These are phyloP conservation scores for Rusavskia elegans DNA, from an alignment of 495 filamentous ascomycete species.

Conservation along the genomic window DNA sequence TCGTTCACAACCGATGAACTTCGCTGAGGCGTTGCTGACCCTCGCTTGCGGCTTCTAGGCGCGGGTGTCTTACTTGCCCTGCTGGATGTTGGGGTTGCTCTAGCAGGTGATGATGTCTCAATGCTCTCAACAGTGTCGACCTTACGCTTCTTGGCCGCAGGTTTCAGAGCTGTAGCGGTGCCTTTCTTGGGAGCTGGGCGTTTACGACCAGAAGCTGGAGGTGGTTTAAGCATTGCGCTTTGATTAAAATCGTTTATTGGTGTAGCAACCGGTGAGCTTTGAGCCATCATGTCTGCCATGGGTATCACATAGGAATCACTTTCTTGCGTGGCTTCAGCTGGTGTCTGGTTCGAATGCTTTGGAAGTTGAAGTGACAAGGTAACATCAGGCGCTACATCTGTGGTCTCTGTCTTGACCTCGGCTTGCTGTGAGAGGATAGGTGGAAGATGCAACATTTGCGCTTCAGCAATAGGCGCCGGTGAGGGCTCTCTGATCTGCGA, in stretches of 20 bases:
- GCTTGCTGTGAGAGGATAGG: conserved; percentile 8
- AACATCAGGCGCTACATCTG: conserved; percentile 1
- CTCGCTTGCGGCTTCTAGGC: conserved; percentile 23
- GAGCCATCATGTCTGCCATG: background rate
- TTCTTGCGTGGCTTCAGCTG: background rate
- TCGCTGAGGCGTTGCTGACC: conserved; percentile 18
- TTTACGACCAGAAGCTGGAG: conserved; percentile 21
- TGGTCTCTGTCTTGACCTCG: conserved; percentile 12
- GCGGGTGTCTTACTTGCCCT: conserved; percentile 32
- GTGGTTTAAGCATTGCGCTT: conserved; percentile 16
- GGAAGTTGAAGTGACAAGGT: background rate
- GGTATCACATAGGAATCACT: background rate
- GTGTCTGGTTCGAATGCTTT: background rate
- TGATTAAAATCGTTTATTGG: conserved; percentile 17
- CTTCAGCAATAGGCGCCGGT: background rate
- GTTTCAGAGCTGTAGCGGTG: conserved; percentile 28
- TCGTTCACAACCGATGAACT: conserved; percentile 18
- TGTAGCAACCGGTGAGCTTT: conserved; percentile 14
- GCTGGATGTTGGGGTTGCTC: conserved; percentile 29
- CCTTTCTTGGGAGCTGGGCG: conserved; percentile 35
- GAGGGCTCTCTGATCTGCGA: conserved; percentile 7
- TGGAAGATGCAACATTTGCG: background rate
- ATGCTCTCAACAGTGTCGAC: conserved; percentile 29
- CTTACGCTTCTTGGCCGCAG: conserved; percentile 42
- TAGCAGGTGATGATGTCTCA: conserved; percentile 13